Conservation (phyloP, 495 filamentous ascomycete species). For the Bombardia bombarda region DNA sequence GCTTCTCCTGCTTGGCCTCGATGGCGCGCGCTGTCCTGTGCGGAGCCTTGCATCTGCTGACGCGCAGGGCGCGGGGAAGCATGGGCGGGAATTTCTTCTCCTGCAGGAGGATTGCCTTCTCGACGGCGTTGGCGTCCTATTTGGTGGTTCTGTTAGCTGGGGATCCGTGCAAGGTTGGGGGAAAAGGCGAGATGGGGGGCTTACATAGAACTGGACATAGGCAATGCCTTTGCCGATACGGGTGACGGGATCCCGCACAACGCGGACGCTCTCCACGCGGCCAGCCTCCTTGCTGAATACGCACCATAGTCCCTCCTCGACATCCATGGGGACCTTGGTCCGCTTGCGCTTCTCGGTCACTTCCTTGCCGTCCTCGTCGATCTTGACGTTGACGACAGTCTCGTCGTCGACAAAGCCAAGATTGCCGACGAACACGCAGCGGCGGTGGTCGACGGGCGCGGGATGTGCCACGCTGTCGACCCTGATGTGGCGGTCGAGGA, state of each 20-base stretch:
- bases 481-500: constrained; percentile 82
- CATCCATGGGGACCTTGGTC: constrained; percentile 64
- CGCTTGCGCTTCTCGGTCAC: constrained; percentile 54
- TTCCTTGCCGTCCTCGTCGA: constrained; percentile 40
- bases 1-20: constrained; percentile 18
- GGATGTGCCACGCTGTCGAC: constrained; percentile 90
- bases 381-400: constrained; percentile 49
- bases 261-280: constrained; percentile 83
- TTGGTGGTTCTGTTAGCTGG: constrained; percentile 1
- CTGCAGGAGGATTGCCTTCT: constrained; percentile 75
- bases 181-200: constrained; percentile 9
- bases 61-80: constrained; percentile 79
- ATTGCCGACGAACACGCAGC: constrained; percentile 96
- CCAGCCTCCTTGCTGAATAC: constrained; percentile 68
- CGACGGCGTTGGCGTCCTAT: constrained; percentile 75
- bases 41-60: constrained; percentile 71
- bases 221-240: constrained; percentile 96
- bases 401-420: constrained; percentile 91
- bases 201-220: constrained; percentile 85
- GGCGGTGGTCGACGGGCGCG: constrained; percentile 65
- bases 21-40: constrained; percentile 56
- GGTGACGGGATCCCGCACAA: constrained; percentile 83
- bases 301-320: constrained; percentile 94
- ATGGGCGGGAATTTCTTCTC: constrained; percentile 90
- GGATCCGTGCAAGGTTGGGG: not conserved